Conservation (phyloP, 1,284 basidiomycete genomes). For the Melanopsichium pennsylvanicum region DNA sequence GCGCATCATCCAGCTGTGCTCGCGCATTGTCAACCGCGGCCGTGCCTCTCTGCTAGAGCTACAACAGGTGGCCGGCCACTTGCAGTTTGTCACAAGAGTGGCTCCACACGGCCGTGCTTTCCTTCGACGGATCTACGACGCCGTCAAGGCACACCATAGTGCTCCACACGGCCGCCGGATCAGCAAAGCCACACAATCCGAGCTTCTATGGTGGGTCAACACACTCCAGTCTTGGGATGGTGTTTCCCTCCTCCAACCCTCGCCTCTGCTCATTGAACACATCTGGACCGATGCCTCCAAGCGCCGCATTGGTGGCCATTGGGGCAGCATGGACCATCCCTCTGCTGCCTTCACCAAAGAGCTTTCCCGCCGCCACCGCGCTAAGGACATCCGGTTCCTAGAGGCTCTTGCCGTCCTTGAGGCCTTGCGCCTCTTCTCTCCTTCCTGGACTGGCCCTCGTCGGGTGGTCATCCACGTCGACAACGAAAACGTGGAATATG, state of each 20-base stretch:
- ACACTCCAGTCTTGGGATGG: not conserved
- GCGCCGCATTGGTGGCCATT: not conserved
- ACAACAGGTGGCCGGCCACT: not conserved
- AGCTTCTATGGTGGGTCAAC: not conserved
- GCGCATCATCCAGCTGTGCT: not conserved
- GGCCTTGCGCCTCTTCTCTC: not conserved
- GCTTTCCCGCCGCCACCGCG: not conserved
- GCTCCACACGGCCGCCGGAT: too few relatives aligned
- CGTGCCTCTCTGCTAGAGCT: not conserved
- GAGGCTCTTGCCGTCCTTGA: constrained; percentile 1
- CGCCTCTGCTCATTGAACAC: not conserved
- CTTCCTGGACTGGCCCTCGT: not conserved
- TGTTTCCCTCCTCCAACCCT: not conserved
- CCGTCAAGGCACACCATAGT: not conserved
- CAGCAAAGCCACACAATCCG: too few relatives aligned
- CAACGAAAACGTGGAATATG: not conserved
- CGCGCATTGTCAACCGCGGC: not conserved
- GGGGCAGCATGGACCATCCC: not conserved
- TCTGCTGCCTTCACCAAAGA: not conserved
- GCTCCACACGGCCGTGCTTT: not conserved
- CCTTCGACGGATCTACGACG: not conserved
- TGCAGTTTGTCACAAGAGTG: not conserved
- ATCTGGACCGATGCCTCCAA: not conserved
- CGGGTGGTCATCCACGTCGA: not conserved
- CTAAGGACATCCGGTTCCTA: constrained; percentile 3